phyloP scores from a whole-genome alignment of 768 basidiomycete species.

The Boletellus ananiceps region DNA sequence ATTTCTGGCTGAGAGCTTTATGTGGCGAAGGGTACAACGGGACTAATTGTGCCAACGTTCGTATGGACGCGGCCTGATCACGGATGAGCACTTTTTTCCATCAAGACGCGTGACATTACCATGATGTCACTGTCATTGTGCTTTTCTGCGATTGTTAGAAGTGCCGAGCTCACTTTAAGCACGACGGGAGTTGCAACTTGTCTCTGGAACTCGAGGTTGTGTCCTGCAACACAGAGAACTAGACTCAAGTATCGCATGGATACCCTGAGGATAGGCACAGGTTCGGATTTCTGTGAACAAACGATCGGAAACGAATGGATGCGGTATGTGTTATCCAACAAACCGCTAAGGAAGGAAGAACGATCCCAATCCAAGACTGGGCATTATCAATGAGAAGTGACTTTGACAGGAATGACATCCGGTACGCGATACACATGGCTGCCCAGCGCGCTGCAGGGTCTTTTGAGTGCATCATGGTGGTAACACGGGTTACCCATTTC shows the following conservation, averaged over 20 bases:
- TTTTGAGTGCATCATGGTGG: conserved; percentile 72
- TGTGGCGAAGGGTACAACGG: conserved; percentile 65
- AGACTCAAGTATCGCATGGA: conserved; percentile 58
- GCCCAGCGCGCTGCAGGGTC: conserved; percentile 77
- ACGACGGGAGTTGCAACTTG: conserved; percentile 70
- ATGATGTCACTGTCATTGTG: conserved; percentile 48
- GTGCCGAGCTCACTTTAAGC: conserved; percentile 59
- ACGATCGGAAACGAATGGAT: conserved; percentile 12
- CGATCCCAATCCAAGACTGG: conserved; percentile 64
- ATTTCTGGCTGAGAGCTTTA: conserved; percentile 46
- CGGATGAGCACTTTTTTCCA: conserved; percentile 4
- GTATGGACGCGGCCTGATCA: conserved; percentile 41
- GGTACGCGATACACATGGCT: conserved; percentile 69
- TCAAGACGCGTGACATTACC: conserved; percentile 33
- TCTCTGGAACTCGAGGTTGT: conserved; percentile 76
- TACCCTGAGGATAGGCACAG: conserved; percentile 53
- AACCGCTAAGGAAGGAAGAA: conserved; percentile 66
- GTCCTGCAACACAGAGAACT: conserved; percentile 56
- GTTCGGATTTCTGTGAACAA: conserved; percentile 60
- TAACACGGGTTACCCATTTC: conserved; percentile 75
- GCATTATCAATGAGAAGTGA: conserved; percentile 63
- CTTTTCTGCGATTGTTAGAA: conserved; percentile 54
- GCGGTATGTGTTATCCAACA: conserved; percentile 33
- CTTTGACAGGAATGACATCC: conserved; percentile 56
- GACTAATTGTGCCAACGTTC: conserved; percentile 53